Conservation (phyloP, 768 basidiomycete species). For the Tulasnella sp. region DNA sequence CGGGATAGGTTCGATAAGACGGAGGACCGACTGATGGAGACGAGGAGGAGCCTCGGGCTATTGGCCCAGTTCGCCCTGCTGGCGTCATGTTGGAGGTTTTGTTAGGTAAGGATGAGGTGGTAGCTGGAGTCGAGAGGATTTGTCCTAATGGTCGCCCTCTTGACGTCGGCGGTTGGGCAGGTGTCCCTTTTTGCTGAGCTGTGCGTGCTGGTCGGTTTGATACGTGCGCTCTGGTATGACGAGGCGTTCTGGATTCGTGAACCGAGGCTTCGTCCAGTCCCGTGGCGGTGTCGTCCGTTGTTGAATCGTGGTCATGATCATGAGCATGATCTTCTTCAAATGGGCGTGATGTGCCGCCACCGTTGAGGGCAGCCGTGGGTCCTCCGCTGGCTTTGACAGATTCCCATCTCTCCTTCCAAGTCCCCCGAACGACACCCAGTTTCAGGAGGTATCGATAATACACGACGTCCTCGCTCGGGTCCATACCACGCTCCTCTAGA, state of each 20-base stretch:
- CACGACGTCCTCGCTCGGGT: constrained; percentile 61
- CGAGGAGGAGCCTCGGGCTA: background rate
- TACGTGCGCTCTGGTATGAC: background rate
- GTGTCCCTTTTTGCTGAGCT: background rate
- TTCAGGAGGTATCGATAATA: constrained; percentile 78
- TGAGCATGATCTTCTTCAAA: background rate
- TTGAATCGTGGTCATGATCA: background rate
- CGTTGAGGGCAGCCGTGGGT: constrained; percentile 22
- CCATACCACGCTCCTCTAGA: constrained; percentile 59
- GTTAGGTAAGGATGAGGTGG: background rate
- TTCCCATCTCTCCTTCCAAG: constrained; percentile 76
- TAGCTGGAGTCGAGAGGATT: background rate
- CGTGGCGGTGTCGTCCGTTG: background rate
- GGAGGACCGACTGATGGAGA: constrained; percentile 27
- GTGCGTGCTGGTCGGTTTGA: no score
- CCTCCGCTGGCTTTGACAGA: constrained; percentile 49
- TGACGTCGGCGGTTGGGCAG: background rate
- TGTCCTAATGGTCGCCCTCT: background rate
- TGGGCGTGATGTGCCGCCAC: constrained; percentile 9
- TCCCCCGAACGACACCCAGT: constrained; percentile 70
- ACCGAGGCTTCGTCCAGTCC: background rate
- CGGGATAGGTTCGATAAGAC: constrained; percentile 36
- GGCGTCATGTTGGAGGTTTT: background rate
- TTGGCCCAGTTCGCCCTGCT: constrained; percentile 2
- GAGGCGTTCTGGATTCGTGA: background rate